These are phyloP conservation scores for Cocos nucifera DNA, from an alignment of 176 grass and related monocot species.

Conservation along the genomic window DNA sequence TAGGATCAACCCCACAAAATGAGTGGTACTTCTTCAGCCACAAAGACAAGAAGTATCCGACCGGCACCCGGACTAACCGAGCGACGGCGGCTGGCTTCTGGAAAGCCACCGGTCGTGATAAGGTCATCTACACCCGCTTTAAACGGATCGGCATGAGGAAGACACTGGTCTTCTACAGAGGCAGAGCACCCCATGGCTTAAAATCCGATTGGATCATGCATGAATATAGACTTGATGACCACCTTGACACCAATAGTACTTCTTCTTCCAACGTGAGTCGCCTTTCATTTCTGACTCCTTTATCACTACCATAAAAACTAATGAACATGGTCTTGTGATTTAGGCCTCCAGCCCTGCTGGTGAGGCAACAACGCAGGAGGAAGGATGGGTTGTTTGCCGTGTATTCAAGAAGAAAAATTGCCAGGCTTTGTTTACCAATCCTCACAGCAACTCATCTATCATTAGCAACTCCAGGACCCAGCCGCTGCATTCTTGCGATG, in stretches of 20 bases:
- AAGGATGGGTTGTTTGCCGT: conserved; percentile 85
- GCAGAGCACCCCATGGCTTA: conserved; percentile 68
- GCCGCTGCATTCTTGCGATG: conserved; percentile 41
- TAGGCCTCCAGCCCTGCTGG: conserved; percentile 30
- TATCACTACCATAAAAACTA: background rate
- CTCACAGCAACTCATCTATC: conserved; percentile 51
- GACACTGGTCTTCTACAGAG: conserved; percentile 89
- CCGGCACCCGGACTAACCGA: conserved; percentile 77
- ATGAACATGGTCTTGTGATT: background rate
- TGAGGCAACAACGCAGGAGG: conserved; percentile 53
- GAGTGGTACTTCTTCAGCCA: conserved; percentile 97
- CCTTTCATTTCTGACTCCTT: background rate
- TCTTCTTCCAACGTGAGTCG: conserved; percentile 34
- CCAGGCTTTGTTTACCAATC: conserved; percentile 25
- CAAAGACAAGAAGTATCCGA: conserved; percentile 96
- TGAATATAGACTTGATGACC: conserved; percentile 75
- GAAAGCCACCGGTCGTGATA: conserved; percentile 91
- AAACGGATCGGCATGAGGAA: conserved; percentile 80
- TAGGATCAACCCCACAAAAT: conserved; percentile 67
- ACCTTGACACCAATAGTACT: background rate
- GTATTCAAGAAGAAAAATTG: conserved; percentile 89
- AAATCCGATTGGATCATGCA: conserved; percentile 97
- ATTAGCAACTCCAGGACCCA: conserved; percentile 29
- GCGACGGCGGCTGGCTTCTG: conserved; percentile 74
- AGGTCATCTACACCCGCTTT: conserved; percentile 47